phyloP scores from a whole-genome alignment of 2,329 filamentous ascomycete species.

The Trichoderma asperellum region DNA sequence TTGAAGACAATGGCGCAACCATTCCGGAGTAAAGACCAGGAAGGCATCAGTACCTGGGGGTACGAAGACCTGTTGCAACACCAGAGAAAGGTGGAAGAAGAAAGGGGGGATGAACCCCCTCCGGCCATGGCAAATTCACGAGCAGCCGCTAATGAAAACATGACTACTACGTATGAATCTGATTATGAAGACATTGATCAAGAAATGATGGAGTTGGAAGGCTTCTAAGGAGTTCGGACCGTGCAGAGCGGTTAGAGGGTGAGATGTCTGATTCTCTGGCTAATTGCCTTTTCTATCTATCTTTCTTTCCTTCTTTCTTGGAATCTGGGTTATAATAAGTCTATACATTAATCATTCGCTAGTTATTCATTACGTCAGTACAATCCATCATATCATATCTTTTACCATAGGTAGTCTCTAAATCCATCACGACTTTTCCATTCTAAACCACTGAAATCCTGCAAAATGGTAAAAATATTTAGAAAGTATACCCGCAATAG shows the following conservation, averaged over 20 bases:
- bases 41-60: constrained; percentile 93
- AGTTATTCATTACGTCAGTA: background rate
- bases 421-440: background rate
- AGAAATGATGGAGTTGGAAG: constrained; percentile 59
- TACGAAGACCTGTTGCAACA: constrained; percentile 76
- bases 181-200: constrained; percentile 58
- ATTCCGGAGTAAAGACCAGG: constrained; percentile 79
- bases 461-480: no score
- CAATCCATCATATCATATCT: background rate
- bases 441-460: background rate
- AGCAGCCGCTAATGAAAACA: background rate
- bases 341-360: constrained; percentile 14
- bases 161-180: constrained; percentile 52
- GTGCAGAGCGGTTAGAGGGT: background rate
- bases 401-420: background rate
- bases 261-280: background rate
- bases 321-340: background rate
- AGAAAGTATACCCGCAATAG: background rate
- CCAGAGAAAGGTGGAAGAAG: constrained; percentile 73
- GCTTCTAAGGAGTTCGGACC: constrained; percentile 35
- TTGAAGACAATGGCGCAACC: constrained; percentile 90
- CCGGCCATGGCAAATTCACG: constrained; percentile 39
- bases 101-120: constrained; percentile 61
- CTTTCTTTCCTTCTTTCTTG: background rate
- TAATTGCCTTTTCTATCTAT: background rate